Conservation (phyloP, 1,284 basidiomycete genomes). For the Cystobasidiaceae sp. region DNA sequence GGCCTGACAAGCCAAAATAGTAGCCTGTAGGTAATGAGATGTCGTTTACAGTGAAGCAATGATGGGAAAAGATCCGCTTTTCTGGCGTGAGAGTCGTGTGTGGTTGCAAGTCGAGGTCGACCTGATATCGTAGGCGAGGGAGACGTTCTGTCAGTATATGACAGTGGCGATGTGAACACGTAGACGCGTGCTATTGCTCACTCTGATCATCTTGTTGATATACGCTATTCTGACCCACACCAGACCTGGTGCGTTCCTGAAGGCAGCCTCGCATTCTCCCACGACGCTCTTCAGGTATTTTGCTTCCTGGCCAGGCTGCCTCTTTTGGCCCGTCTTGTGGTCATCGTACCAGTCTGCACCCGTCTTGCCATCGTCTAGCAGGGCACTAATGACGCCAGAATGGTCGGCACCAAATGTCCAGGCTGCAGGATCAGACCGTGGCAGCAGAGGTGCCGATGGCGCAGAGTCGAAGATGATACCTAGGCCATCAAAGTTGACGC, state of each 20-base stretch:
- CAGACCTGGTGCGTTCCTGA: conserved; percentile 42
- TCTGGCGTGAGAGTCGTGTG: conserved; percentile 42
- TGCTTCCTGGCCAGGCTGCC: conserved; percentile 37
- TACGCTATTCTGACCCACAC: conserved; percentile 43
- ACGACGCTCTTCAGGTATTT: conserved; percentile 40
- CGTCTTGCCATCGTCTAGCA: conserved; percentile 42
- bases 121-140: conserved; percentile 23
- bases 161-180: neutral
- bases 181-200: conserved; percentile 23
- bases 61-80: conserved; percentile 42
- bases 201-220: conserved; percentile 38
- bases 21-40: conserved; percentile 37
- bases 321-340: conserved; percentile 29
- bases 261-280: conserved; percentile 44
- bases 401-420: conserved; percentile 35
- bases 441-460: conserved; percentile 38
- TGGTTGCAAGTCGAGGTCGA: conserved; percentile 43
- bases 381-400: conserved; percentile 40
- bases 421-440: conserved; percentile 37
- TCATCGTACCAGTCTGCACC: conserved; percentile 40
- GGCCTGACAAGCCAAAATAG: conserved; percentile 41
- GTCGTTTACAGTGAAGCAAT: conserved; percentile 42
- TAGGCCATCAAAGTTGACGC: conserved; percentile 41
- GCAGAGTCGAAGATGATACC: conserved; percentile 43
- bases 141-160: neutral